Evolutionary conservation across 192 early-diverging fungal genomes (phyloP).

Genomic region (Coemansia sp.): DNA sequence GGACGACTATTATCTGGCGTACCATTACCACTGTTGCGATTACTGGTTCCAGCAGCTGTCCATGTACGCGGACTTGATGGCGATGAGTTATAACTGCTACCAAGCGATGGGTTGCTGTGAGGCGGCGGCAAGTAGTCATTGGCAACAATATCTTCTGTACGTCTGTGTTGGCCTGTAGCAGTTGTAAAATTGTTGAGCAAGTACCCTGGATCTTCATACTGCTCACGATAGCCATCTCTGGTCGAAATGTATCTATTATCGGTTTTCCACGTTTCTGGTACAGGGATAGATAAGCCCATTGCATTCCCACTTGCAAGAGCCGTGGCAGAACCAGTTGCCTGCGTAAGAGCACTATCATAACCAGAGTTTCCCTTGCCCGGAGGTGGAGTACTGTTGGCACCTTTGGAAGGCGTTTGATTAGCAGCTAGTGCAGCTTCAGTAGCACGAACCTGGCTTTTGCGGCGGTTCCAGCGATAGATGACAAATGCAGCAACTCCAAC

Average conservation of each 20-base stretch:
- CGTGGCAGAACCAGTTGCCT: background rate
- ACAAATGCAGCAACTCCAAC: conserved; percentile 46
- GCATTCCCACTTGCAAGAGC: background rate
- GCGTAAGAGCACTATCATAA: background rate
- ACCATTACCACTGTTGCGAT: background rate
- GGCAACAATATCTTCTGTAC: conserved; percentile 16
- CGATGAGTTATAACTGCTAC: conserved; percentile 14
- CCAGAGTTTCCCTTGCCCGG: background rate
- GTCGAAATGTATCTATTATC: background rate
- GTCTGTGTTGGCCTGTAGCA: conserved; percentile 7
- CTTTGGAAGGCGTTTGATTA: conserved; percentile 15
- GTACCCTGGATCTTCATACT: conserved; percentile 12
- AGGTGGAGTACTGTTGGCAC: background rate
- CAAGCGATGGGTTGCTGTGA: conserved; percentile 27
- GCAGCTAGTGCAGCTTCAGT: conserved; percentile 2
- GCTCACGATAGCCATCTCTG: conserved; percentile 5
- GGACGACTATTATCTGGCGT: conserved; percentile 2
- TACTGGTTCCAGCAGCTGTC: conserved; percentile 7
- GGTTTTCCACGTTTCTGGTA: background rate
- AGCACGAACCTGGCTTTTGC: background rate
- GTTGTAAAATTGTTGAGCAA: conserved; percentile 4
- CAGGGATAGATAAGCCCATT: background rate
- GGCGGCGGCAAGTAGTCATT: conserved; percentile 33
- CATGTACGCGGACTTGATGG: background rate
- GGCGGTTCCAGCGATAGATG: conserved; percentile 24